Evolutionary conservation across 2,329 filamentous ascomycete species (phyloP).

Genomic region (Pestalotiopsis sp.): DNA sequence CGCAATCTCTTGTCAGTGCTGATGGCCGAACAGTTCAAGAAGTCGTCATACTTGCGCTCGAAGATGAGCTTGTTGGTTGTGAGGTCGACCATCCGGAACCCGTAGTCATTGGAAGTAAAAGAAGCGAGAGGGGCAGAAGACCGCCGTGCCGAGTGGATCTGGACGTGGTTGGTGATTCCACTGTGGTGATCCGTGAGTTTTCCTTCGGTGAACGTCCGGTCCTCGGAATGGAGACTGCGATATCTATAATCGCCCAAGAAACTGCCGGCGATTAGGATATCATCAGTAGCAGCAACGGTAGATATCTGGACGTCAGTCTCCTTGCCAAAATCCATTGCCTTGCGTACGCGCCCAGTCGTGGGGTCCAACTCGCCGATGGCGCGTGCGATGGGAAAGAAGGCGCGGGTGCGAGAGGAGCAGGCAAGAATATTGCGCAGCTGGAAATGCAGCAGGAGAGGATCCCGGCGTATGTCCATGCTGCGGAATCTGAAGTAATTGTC

Average conservation of each 20-base stretch:
- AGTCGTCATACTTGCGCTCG: conserved; percentile 55
- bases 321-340: conserved; percentile 47
- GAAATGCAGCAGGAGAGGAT: conserved; percentile 64
- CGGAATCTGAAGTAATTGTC: conserved; percentile 62
- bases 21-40: conserved; percentile 74
- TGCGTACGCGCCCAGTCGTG: conserved; percentile 46
- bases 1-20: conserved; percentile 74
- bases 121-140: conserved; percentile 57
- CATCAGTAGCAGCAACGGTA: conserved; percentile 54
- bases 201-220: conserved; percentile 42
- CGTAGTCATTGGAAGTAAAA: conserved; percentile 66
- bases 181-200: conserved; percentile 51
- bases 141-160: conserved; percentile 57
- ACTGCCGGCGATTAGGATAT: conserved; percentile 61
- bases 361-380: conserved; percentile 58
- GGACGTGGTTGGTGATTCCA: conserved; percentile 68
- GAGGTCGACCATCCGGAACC: conserved; percentile 62
- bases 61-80: conserved; percentile 61
- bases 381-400: conserved; percentile 58
- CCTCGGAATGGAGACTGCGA: conserved; percentile 45
- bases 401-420: conserved; percentile 55
- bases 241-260: conserved; percentile 61
- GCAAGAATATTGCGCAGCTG: conserved; percentile 67
- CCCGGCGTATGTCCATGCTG: conserved; percentile 56
- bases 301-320: conserved; percentile 47